Conservation (phyloP, 106 monocot genomes). For the Apostasia ramifera region DNA sequence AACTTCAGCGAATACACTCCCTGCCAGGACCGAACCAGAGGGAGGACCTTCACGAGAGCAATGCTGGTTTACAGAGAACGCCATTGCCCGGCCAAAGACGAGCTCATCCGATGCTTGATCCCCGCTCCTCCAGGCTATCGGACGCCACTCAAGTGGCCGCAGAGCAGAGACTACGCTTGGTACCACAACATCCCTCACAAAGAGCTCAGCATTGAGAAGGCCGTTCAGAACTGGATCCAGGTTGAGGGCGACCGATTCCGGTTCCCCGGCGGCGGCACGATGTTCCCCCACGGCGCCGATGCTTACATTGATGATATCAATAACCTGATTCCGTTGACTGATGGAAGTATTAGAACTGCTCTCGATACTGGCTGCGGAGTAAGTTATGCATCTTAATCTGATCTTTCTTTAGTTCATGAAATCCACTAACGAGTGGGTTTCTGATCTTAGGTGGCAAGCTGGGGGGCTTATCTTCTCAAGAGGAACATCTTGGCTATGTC, state of each 20-base stretch:
- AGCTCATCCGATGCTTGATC: slow-evolving; percentile 37
- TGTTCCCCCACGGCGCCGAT: slow-evolving; percentile 54
- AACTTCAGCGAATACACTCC: slow-evolving; percentile 65
- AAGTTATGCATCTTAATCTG: slow-evolving; percentile 5
- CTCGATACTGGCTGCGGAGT: slow-evolving; percentile 59
- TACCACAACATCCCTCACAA: slow-evolving; percentile 57
- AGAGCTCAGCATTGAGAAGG: slow-evolving; percentile 64
- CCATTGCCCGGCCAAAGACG: slow-evolving; percentile 42
- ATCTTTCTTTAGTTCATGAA: neutral
- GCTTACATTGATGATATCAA: slow-evolving; percentile 57
- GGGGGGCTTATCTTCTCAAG: slow-evolving; percentile 53
- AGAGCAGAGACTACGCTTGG: slow-evolving; percentile 52
- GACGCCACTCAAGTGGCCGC: slow-evolving; percentile 55
- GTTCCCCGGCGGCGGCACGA: slow-evolving; percentile 59
- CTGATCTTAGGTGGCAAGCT: slow-evolving; percentile 42
- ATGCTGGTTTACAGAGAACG: slow-evolving; percentile 53
- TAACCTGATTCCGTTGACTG: slow-evolving; percentile 38
- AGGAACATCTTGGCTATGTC: slow-evolving; percentile 57
- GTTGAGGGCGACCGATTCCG: slow-evolving; percentile 46
- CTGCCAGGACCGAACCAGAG: slow-evolving; percentile 45
- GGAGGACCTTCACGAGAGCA: slow-evolving; percentile 26
- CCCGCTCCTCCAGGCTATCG: slow-evolving; percentile 52
- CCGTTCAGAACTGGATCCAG: slow-evolving; percentile 57
- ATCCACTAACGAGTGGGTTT: neutral
- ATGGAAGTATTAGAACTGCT: slow-evolving; percentile 49